phyloP scores from a whole-genome alignment of 352 stramenopile species.

The Thalassiosira pacifica region DNA sequence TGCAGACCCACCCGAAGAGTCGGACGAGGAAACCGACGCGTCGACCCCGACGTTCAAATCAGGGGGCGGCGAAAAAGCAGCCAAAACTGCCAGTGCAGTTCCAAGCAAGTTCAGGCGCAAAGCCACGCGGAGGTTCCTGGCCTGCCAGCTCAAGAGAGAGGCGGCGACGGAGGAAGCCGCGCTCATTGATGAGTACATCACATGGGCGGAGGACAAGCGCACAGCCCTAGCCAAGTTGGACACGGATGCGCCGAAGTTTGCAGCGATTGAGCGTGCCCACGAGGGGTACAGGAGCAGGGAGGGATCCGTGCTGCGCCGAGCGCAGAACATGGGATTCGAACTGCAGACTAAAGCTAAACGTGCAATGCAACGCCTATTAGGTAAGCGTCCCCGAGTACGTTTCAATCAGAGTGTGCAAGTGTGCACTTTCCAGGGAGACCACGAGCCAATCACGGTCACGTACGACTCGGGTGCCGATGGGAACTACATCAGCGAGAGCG shows the following conservation, averaged over 20 bases:
- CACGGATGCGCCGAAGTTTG: not conserved
- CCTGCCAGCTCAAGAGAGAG: not conserved
- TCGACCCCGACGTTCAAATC: no score
- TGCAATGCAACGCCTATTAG: not conserved
- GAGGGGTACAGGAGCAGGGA: not conserved
- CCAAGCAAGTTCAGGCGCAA: constrained; percentile 4
- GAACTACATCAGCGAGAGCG: not conserved
- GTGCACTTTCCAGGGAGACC: no score
- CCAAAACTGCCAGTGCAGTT: no score
- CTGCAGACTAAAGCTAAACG: not conserved
- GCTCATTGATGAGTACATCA: constrained; percentile 17
- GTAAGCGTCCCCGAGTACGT: not conserved
- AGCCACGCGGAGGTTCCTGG: not conserved
- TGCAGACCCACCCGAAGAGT: constrained; percentile 2
- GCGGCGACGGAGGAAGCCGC: not conserved
- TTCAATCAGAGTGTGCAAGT: no score
- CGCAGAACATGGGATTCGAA: not conserved
- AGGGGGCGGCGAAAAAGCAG: not conserved
- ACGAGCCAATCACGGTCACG: constrained; percentile 12
- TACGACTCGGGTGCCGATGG: constrained; percentile 36
- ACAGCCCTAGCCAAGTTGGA: not conserved
- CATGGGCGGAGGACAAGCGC: constrained; percentile 9
- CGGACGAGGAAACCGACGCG: not conserved
- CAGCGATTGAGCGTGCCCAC: constrained; percentile 5
- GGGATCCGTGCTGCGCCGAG: not conserved